These are phyloP conservation scores for Solanum megistacrolobum DNA, from an alignment of 257 asterid species.

Conservation along the genomic window DNA sequence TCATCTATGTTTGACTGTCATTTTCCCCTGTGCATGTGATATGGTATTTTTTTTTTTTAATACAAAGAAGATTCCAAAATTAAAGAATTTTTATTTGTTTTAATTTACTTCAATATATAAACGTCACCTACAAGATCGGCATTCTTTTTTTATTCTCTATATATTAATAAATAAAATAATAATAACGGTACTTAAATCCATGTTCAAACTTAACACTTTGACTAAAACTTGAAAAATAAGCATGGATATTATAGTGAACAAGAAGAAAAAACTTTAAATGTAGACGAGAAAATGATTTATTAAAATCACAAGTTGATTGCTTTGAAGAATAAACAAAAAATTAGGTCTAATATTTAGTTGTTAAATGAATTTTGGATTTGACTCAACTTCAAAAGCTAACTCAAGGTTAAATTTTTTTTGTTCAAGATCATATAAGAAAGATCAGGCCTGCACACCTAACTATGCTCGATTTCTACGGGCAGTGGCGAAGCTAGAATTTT, in stretches of 20 bases:
- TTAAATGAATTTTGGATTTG: neutral
- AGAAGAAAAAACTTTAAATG: neutral
- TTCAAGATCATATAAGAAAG: neutral
- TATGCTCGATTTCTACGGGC: too few relatives aligned
- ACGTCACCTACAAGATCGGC: neutral
- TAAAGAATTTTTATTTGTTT: neutral
- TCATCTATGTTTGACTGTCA: neutral
- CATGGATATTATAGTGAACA: neutral
- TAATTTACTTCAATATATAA: neutral
- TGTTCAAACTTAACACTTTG: neutral
- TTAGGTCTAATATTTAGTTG: neutral
- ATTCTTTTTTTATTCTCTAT: neutral
- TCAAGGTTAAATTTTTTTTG: too few relatives aligned
- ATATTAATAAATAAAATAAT: too few relatives aligned
- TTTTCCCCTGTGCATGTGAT: neutral
- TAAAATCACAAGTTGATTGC: neutral
- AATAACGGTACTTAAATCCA: neutral
- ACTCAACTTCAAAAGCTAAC: neutral
- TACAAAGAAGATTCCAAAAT: neutral
- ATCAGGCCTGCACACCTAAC: too few relatives aligned
- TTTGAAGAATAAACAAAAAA: too few relatives aligned
- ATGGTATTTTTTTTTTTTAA: neutral
- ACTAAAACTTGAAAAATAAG: neutral
- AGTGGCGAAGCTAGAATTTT: too few relatives aligned
- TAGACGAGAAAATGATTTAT: neutral